Conservation (phyloP, 2,329 filamentous ascomycete genomes). For the Cladorrhinum sp. region DNA sequence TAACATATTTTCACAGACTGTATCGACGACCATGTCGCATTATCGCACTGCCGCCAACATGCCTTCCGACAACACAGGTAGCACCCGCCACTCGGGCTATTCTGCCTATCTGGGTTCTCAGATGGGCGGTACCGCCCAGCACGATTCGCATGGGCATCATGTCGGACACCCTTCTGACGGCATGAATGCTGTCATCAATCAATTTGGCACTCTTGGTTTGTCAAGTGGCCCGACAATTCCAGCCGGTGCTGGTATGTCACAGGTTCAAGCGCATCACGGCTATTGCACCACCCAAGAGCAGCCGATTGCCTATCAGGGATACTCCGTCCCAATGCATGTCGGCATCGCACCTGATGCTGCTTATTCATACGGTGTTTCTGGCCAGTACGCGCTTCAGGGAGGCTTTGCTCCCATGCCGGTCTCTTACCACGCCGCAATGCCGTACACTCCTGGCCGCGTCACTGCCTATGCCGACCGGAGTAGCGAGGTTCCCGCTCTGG, state of each 20-base stretch:
- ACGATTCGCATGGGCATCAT: constrained; percentile 29
- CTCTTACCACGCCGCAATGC: constrained; percentile 42
- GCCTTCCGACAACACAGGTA: constrained; percentile 24
- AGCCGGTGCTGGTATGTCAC: constrained; percentile 16
- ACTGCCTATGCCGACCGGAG: constrained; percentile 45
- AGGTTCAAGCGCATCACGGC: constrained; percentile 25
- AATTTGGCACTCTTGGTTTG: constrained; percentile 30
- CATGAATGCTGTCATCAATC: constrained; percentile 30
- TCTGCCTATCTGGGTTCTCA: constrained; percentile 27
- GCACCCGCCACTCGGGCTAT: constrained; percentile 25
- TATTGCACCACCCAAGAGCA: constrained; percentile 28
- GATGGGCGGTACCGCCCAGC: constrained; percentile 18
- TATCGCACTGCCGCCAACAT: constrained; percentile 26
- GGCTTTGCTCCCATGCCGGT: constrained; percentile 32
- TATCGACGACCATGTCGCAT: constrained; percentile 27
- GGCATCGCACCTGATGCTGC: constrained; percentile 27
- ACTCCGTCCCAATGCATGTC: constrained; percentile 29
- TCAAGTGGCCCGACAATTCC: constrained; percentile 23
- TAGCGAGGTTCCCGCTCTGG: constrained; percentile 57
- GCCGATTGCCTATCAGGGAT: constrained; percentile 32
- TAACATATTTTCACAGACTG: constrained; percentile 15
- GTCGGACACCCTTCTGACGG: constrained; percentile 25
- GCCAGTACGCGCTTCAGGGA: constrained; percentile 28
- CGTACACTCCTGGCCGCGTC: constrained; percentile 52
- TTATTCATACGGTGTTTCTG: constrained; percentile 28